Evolutionary conservation across 1,139 yeast genomes (phyloP), one percentile per base, ranked within the genome.

Genomic region (Taiozyma sp.): DNA sequence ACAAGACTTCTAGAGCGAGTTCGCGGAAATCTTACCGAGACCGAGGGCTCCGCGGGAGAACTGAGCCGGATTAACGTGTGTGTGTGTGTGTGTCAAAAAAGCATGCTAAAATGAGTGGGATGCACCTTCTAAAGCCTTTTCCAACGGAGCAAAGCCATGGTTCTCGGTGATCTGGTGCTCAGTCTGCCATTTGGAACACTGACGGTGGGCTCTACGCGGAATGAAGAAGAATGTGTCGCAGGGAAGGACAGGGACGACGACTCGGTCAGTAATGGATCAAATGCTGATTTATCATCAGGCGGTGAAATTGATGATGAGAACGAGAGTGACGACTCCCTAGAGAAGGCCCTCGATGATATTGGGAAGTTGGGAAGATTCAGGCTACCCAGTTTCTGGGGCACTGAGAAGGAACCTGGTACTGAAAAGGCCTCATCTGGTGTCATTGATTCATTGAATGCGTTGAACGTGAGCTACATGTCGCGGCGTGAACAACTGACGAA

Each of bases 401-500:
- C 47, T 28, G 19, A 30, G 34, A 30, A 24, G 30, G 21, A 32
- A 8, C 21, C 30, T 40, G 42, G 21, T n/a, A 35, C 22, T 32
- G 45, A 26, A 4, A 30, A 34, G 16, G 28, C 43, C 16, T 40
- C 43, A 6, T 19, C 26, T 21, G 19, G 40, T 8, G 42, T 30
- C 16, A 30, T 29, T 22, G 35, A 45, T 14, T 30, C 45, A 7
- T 34, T 61, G 57, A 46, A 50, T 66, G 42, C 70, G 66, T 19
- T 35, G 29, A 26, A 28, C 29, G 21, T 22, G 43, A 40, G 30
- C 30, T 40, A 40, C 14, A 40, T 62, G 45, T 52, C 64, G 1
- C 47, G 64, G 43, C 53, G 64, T 42, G 62, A 62, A 42, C 85
- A 80, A 56, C 71, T 81, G 71, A 68, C 72, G 39, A 75, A 71